Conservation (phyloP, 345 rosid species). For the Mallotus nudiflorus region DNA sequence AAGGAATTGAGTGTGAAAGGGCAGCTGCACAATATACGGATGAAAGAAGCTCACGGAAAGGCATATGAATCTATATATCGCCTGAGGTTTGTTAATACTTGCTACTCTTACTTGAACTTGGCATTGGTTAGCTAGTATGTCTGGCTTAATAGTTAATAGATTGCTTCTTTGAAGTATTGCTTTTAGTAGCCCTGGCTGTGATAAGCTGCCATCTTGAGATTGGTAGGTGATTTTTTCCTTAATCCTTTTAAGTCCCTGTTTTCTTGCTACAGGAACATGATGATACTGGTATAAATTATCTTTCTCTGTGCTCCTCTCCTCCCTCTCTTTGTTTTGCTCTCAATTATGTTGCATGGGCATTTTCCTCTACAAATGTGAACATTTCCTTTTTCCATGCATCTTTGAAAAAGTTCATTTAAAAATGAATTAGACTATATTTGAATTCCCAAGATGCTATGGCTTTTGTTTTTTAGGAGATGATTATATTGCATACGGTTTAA, state of each 20-base stretch:
- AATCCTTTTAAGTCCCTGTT: neutral
- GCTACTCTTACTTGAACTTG: slow-evolving; percentile 7
- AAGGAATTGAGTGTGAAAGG: slow-evolving; percentile 95
- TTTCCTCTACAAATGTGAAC: neutral
- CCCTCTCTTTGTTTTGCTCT: neutral
- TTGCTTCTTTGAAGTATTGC: neutral
- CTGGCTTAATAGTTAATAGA: neutral
- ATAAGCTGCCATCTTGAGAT: neutral
- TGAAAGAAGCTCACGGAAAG: slow-evolving; percentile 97
- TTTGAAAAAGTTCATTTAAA: neutral
- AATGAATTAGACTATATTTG: neutral
- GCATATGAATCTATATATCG: slow-evolving; percentile 95
- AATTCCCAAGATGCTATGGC: neutral
- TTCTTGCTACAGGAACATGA: neutral
- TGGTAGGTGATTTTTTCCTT: neutral
- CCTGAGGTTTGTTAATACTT: slow-evolving; percentile 66
- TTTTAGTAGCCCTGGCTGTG: neutral
- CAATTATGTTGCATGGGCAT: neutral
- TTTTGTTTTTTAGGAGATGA: neutral
- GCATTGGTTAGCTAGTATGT: neutral
- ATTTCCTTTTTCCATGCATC: neutral
- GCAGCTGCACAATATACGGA: slow-evolving; percentile 82
- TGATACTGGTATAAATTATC: neutral
- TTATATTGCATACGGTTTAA: neutral
- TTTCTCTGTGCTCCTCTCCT: neutral